Evolutionary conservation across 148 eudicot species (phyloP).

Genomic region (Amaranthus cruentus): DNA sequence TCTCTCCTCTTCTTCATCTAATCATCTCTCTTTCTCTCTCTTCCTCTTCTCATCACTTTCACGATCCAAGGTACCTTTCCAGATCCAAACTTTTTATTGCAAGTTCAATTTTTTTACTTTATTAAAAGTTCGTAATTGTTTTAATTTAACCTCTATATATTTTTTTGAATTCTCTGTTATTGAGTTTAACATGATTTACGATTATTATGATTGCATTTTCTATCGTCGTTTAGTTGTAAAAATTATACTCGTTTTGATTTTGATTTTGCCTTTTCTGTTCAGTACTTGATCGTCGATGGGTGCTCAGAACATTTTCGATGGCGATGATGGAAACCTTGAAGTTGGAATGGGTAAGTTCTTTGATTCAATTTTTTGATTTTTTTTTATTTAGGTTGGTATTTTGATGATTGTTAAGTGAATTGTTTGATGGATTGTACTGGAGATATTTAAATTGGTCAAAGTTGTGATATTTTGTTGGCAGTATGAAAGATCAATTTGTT

Average conservation of each 20-base stretch:
- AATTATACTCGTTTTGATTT: background rate
- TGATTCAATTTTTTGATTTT: conserved; percentile 1
- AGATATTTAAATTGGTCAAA: background rate
- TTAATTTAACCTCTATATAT: background rate
- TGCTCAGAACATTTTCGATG: conserved; percentile 50
- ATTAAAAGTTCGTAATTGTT: background rate
- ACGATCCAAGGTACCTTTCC: conserved; percentile 22
- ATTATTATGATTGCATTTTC: background rate
- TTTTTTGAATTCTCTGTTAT: background rate
- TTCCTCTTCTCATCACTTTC: conserved; percentile 11
- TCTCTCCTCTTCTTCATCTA: background rate
- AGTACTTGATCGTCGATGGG: conserved; percentile 53
- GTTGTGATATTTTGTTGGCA: background rate
- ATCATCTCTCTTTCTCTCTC: conserved; percentile 8
- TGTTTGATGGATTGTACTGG: background rate
- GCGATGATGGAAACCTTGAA: conserved; percentile 82
- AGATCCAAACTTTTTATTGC: conserved; percentile 17
- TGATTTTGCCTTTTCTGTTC: conserved; percentile 8
- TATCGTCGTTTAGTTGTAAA: background rate
- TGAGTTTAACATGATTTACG: background rate
- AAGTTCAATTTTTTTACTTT: background rate
- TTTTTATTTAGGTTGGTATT: background rate
- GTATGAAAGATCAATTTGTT: background rate
- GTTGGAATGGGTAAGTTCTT: conserved; percentile 85
- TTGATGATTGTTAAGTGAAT: background rate